Evolutionary conservation across 2,329 filamentous ascomycete genomes (phyloP).

Genomic region (Ophiostoma angusticollis): DNA sequence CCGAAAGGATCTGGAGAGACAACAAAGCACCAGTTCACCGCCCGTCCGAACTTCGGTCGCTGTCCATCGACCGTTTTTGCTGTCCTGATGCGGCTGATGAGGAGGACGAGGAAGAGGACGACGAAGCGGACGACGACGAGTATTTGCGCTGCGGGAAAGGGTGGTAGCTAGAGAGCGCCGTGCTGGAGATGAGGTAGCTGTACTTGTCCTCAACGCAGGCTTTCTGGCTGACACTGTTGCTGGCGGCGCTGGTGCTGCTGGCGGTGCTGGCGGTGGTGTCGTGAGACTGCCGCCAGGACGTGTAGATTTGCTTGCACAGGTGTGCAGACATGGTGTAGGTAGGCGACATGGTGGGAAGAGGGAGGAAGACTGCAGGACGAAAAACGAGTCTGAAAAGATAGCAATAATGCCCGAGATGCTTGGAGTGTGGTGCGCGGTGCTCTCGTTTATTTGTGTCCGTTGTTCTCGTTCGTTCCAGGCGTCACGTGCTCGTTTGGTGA

Average conservation of each 20-base stretch:
- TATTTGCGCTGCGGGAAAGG: conserved; percentile 1
- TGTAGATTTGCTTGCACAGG: conserved; percentile 46
- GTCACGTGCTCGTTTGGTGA: too few relatives aligned
- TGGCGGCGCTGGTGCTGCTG: conserved; percentile 1
- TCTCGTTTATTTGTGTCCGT: too few relatives aligned
- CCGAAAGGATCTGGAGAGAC: too few relatives aligned
- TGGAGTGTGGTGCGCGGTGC: too few relatives aligned
- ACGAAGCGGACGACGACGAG: conserved; percentile 11
- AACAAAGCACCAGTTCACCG: too few relatives aligned
- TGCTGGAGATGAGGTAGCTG: conserved; percentile 6
- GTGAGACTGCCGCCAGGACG: conserved; percentile 42
- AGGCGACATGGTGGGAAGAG: conserved; percentile 30
- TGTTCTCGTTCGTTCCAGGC: too few relatives aligned
- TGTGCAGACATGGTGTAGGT: conserved; percentile 51
- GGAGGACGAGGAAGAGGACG: conserved; percentile 15
- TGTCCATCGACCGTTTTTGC: conserved; percentile 38
- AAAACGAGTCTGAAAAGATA: too few relatives aligned
- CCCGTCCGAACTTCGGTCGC: conserved; percentile 26
- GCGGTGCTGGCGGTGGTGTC: conserved; percentile 23
- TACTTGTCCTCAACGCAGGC: neutral
- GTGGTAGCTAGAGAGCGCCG: conserved; percentile 11
- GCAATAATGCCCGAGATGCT: too few relatives aligned
- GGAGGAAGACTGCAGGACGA: too few relatives aligned
- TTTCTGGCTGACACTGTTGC: neutral
- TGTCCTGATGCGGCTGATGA: too few relatives aligned